Evolutionary conservation across 163 green algal species (phyloP), one percentile per base, ranked within the genome.

Genomic region (Coccomyxa subellipsoidea): DNA sequence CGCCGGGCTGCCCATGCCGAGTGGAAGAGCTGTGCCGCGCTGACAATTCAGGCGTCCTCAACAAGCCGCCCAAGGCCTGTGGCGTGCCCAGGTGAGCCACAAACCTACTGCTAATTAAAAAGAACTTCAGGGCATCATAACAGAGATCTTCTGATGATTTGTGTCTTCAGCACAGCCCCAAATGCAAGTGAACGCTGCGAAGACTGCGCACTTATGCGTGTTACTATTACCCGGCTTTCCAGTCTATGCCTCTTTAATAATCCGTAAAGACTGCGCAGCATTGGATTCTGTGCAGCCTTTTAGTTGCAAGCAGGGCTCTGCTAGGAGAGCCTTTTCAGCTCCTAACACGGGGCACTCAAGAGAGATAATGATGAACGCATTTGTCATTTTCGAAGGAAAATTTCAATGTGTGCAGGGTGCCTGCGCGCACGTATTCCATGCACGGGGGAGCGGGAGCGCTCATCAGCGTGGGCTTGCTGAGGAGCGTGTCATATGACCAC

Each of bases 381-480:
- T 23, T 18, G 18, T 36, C 18, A 21, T 36, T 38, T 76, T 38
- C 15, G 47, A 59, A 27, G 23, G 47, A 12, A 59, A 12, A 8
- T 59, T 12, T 12, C 15, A 34, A 25, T 76, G 1, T 54, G 5
- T 59, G 77, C 77, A 81, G 77, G 53, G 54, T 69, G 36, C 79
- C 79, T n/a, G n/a, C 38, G 21, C 69, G 31, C 29, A 83, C 76
- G 25, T 85, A 81, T 53, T 69, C 18, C 69, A 85, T 87, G 84
- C 80, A 87, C 73, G 84, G 84, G 36, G 80, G 80, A 12, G 84
- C 84, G 35, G 84, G 84, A 6, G 83, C 79, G 4, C 79, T 83
- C 15, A 70, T 83, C 69, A 79, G 79, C 79, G 66, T 79, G 25
- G 79, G 79, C 38, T 27, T 83, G 79, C 38, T 83, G 0, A 38